Evolutionary conservation across 768 basidiomycete genomes (phyloP), one percentile per base, ranked within the genome.

Genomic region (Tephrocybe sp.): DNA sequence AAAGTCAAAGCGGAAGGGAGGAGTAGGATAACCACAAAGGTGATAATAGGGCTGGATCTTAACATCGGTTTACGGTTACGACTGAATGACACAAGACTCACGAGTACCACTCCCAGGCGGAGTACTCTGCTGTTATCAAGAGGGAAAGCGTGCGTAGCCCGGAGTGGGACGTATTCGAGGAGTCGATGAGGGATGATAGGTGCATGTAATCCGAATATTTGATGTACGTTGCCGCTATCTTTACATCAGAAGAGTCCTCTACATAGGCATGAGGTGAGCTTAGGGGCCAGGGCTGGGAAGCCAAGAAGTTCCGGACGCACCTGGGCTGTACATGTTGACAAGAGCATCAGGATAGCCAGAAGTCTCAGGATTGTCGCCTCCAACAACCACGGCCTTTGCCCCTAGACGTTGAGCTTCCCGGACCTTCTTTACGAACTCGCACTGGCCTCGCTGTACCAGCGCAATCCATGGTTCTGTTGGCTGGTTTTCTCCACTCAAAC

Each of bases 71-170:
- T 56, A 42, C 15, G n/a, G 27, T 31, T 8, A 12, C 18, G 11
- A 24, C 25, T 37, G 18, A 39, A 27, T 31, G 48, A 38, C 23
- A 11, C 34, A 21, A 47, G 56, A 79, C 83, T 56, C 58, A 91
- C 89, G 88, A 91, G 62, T 91, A 92, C 91, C 92, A 94, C 61
- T 93, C 90, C 85, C 91, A 94, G 36, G 85, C 80, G 12, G 87
- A 85, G 61, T 85, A 87, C 54, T 89, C 86, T 4, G 86, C 83
- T 12, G 80, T 88, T 58, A 92, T 85, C 50, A 86, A 72, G 21
- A 92, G 69, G 1, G 88, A 87, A 23, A 92, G 75, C 0, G 90
- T 91, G 36, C 74, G 78, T 42, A 91, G 59, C 34, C 88, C 89
- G 30, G 84, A 83, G 60, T 91, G 87, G 18, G 88, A 86, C 3